These are phyloP conservation scores for Fusarium acutatum DNA, from an alignment of 2,329 filamentous ascomycete species.

Conservation along the genomic window DNA sequence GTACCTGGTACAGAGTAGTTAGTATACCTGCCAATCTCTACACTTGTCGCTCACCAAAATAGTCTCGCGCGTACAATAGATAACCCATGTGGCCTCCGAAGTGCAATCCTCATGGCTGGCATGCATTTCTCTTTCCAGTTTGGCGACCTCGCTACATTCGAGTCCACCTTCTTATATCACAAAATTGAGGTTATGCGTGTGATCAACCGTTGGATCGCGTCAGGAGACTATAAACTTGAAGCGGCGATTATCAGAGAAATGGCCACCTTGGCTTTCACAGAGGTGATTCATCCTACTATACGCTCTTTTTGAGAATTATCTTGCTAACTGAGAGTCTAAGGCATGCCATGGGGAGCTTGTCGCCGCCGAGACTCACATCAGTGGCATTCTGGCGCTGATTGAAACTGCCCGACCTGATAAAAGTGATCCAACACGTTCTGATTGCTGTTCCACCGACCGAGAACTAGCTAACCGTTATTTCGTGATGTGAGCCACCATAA, in stretches of 20 bases:
- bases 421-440: background rate
- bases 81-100: background rate
- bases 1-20: background rate
- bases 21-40: background rate
- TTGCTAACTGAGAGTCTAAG: background rate
- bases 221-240: background rate
- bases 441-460: background rate
- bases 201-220: conserved; percentile 9
- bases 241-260: background rate
- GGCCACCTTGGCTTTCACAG: conserved; percentile 5
- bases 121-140: conserved; percentile 17
- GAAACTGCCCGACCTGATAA: background rate
- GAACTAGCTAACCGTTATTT: conserved; percentile 7
- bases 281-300: background rate
- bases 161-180: conserved; percentile 6
- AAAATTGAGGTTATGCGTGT: conserved; percentile 8
- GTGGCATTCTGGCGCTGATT: conserved; percentile 10
- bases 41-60: background rate
- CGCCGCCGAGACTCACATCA: background rate
- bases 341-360: conserved; percentile 1
- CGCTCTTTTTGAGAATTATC: rapidly evolving
- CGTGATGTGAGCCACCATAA: background rate
- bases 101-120: background rate
- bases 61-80: background rate
- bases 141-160: background rate